Base-by-base conservation (phyloP, 2,329 filamentous ascomycete genomes). In the Claviceps capensis region DNA sequence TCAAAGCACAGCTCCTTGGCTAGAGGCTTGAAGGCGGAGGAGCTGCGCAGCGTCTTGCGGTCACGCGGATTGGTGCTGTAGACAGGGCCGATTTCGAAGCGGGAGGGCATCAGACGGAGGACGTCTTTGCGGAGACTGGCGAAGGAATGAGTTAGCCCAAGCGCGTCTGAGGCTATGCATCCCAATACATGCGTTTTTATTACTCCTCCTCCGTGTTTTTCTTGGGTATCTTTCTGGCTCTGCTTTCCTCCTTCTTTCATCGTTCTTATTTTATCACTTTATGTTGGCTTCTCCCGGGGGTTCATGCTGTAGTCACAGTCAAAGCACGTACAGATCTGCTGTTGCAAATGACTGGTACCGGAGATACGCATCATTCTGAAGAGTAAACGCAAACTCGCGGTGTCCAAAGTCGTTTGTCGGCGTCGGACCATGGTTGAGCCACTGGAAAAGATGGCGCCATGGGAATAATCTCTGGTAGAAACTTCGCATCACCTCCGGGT, bases 21-120 rank as follows among this genome's bases (percentile, higher is more conserved):
- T 36, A 96, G 68, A 0, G 93, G 91, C 57, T 84, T 85, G 71
- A 98, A 96, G 8, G 87, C 81, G 47, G 81, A 81, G 38, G 83
- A 79, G 67, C 89, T 91, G 50, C 85, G 82, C 37, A 97, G 69
- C 0, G 84, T 84, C 71, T 97, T 98, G 62, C 91, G 83, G 61
- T 98, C 93, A 60, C 89, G 85, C 0, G 93, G 93, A 65, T 97
- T 96, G 47, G 89, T 86, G 50, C 79, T 88, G 71, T 98, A 98
- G 48, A 96, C 86, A n/a, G 93, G 93, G 0, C 93, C 93, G 61
- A 98, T 97, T 74, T 98, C 93, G 72, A 98, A 97, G 68, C 93
- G 88, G 1, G 87, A 86, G 3, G 93, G 93, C 62, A 94, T 88
- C 59, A 91, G 79, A 45, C 83, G 82, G 4, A 98, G 75, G 51